Base-by-base conservation (phyloP, 78 protist species). In the Capsaspora owczarzaki region DNA sequence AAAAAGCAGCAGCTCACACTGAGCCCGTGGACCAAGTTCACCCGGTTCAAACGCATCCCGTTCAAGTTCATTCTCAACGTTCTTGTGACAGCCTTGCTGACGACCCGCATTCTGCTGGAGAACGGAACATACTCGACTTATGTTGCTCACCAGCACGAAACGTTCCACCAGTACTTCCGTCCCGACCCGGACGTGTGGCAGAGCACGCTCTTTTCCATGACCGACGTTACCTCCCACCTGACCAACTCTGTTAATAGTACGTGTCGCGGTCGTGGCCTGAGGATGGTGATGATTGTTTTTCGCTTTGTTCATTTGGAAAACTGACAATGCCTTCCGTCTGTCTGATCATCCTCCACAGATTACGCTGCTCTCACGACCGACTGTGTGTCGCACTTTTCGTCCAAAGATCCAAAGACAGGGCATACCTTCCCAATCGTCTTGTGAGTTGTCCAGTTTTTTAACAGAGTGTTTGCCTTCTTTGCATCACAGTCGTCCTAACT, bases 21-120 rank as follows among this genome's bases (percentile, higher is more conserved):
- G 60, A 29, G 41, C 10, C 77, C 77, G 41, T 71, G 42, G 6
- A 40, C 4, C 25, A 71, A 71, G 60, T 44, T 41, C 77, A 35
- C 19, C 25, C 77, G 33, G 37, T 38, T 23, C 60, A 37, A 37
- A 12, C 77, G 77, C 41, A 44, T 76, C 3, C 80, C 80, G 40
- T 53, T 20, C 69, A 76, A 76, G 68, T 38, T 76, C 51, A 33
- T 53, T 27, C 61, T 76, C 51, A 76, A 76, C 46, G 19, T 76
- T 22, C 80, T 76, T n/a, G 46, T 76, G 42, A 16, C 12, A 5
- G 14, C 42, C 12, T n/a, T 71, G 22, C 23, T 38, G 46, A 42
- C 77, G 31, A 71, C 33, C 37, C 77, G 77, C 53, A 29, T 71
- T 14, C 16, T 10, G n/a, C 23, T 71, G 44, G 29, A 29, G n/a